These are phyloP conservation scores for Vitis riparia DNA, from an alignment of 164 flowering plant genomes.

Conservation along the genomic window DNA sequence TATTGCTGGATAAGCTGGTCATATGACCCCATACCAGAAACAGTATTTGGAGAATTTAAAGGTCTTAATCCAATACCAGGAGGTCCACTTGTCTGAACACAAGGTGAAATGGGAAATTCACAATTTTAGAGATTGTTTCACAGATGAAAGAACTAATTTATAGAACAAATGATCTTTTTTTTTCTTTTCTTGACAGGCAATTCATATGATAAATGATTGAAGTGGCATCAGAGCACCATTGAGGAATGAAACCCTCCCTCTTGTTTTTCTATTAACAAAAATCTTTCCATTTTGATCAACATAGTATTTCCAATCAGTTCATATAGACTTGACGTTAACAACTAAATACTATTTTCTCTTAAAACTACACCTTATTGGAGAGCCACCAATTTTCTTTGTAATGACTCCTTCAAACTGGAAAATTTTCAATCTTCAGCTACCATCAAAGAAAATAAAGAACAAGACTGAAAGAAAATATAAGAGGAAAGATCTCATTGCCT, in stretches of 20 bases:
- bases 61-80: constrained; percentile 86
- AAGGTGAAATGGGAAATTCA: neutral
- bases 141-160: neutral
- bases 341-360: neutral
- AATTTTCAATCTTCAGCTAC: too few relatives aligned
- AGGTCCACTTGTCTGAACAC: constrained; percentile 65
- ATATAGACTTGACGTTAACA: neutral
- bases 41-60: constrained; percentile 58
- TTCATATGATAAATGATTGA: neutral
- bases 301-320: neutral
- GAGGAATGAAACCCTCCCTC: neutral
- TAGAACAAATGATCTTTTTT: too few relatives aligned
- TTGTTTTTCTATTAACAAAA: neutral
- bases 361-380: neutral
- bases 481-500: neutral
- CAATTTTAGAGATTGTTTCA: neutral
- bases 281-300: neutral
- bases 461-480: neutral
- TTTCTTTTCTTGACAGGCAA: too few relatives aligned
- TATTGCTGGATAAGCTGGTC: constrained; percentile 90
- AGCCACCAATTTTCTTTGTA: neutral
- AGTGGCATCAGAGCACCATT: neutral
- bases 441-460: neutral
- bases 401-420: too few relatives aligned
- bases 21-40: constrained; percentile 68